Base-by-base conservation (phyloP, 2,329 filamentous ascomycete genomes). In the Fusarium sublunatum region DNA sequence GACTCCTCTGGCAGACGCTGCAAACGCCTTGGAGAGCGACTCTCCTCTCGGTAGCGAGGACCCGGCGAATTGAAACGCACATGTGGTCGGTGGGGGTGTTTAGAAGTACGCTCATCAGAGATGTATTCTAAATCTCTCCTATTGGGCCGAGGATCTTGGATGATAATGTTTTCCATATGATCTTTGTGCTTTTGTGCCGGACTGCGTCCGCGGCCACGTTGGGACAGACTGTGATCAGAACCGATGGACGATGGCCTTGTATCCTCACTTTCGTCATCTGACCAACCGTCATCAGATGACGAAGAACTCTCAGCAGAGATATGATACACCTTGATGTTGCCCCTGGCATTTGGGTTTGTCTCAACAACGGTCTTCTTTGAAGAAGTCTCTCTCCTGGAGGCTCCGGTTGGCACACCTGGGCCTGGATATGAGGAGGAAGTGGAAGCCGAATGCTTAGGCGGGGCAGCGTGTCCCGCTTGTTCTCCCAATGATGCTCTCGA, bases 181-280 rank as follows among this genome's bases (percentile, higher is more conserved):
- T 64, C 43, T 28, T 46, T 34, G 29, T 35, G 54, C n/a, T 22
- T 48, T 11, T 42, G 48, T 34, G 48, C 31, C 12, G 49, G 55
- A 35, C 63, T 65, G 9, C 54, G 63, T 7, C 49, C 58, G 42
- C 42, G 45, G 31, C 24, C 35, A 19, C 25, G 43, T 28, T 44
- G 58, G n/a, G 31, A 39, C 13, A 29, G 49, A 26, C 36, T 49
- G n/a, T 45, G 36, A 13, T 32, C 45, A 26, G 63, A 65, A 32
- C 47, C 48, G 47, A 65, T 36, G 6, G 62, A 64, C 8, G 63
- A 65, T 10, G 58, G 63, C 24, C 29, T 47, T 46, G 63, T 65
- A 28, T 41, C 62, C 35, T 60, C 63, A 6, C 63, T 65, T 35
- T 50, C 63, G 12, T 41, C 43, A 15, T 42, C 63, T 12, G 63